Conservation (phyloP, 2,329 filamentous ascomycete species). For the Berkeleyomyces rouxiae region DNA sequence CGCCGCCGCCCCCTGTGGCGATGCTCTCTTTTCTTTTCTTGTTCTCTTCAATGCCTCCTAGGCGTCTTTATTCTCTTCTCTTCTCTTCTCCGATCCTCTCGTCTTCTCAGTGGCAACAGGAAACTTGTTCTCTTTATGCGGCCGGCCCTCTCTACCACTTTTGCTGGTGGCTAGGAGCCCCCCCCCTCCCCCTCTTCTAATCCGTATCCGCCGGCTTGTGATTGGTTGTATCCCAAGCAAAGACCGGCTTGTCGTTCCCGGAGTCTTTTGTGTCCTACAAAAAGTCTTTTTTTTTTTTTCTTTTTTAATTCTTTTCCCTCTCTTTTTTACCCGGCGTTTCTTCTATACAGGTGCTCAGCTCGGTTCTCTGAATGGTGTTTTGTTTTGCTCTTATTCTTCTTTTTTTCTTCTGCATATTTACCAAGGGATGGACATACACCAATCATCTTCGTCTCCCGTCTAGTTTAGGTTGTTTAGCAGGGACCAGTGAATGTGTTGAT, state of each 20-base stretch:
- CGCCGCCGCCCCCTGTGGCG: too few relatives aligned
- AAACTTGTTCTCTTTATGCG: background rate
- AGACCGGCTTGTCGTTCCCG: background rate
- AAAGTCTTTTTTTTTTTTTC: background rate
- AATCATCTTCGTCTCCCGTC: background rate
- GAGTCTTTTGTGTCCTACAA: background rate
- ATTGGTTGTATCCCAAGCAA: background rate
- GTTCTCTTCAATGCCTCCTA: background rate
- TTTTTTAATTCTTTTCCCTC: background rate
- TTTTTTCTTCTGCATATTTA: background rate
- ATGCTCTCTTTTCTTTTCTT: background rate
- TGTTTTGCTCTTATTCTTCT: background rate
- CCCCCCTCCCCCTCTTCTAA: background rate
- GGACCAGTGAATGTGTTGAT: background rate
- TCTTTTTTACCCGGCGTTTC: background rate
- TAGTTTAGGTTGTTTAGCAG: background rate
- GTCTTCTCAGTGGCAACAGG: background rate
- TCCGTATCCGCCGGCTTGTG: background rate
- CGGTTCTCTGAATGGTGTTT: background rate
- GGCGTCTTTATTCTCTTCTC: background rate
- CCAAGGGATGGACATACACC: background rate
- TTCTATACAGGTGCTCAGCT: background rate
- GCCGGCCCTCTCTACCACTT: background rate
- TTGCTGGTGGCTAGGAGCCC: background rate
- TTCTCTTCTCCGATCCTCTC: background rate